These are phyloP conservation scores for Crithidia expoeki DNA, from an alignment of 208 protist species.

Conservation along the genomic window DNA sequence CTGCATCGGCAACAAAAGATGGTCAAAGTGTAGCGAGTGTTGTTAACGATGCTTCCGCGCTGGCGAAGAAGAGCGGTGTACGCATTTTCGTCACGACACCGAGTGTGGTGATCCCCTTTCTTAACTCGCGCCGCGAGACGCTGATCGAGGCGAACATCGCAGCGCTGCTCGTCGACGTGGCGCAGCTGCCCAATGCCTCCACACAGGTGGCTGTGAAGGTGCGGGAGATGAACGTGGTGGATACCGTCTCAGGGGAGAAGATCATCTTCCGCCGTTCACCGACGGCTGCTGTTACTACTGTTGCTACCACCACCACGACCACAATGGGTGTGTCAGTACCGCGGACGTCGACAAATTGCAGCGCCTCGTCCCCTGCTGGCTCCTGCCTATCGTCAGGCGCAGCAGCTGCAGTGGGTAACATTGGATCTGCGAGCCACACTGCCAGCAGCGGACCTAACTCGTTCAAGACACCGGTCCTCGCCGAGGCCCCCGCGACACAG, in stretches of 20 bases:
- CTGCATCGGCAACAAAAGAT: background rate
- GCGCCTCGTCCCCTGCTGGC: background rate
- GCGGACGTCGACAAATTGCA: conserved; percentile 1
- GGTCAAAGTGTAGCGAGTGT: background rate
- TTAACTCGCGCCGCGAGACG: conserved; percentile 56
- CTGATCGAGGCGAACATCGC: conserved; percentile 73
- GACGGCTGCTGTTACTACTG: background rate
- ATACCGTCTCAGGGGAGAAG: conserved; percentile 57
- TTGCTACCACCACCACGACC: too few relatives aligned
- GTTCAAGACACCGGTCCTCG: background rate
- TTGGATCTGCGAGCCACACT: too few relatives aligned
- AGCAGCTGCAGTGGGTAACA: background rate
- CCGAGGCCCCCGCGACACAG: conserved; percentile 11
- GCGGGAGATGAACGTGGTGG: conserved; percentile 61
- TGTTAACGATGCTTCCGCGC: background rate
- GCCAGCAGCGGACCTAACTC: background rate
- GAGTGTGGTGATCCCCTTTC: conserved; percentile 72
- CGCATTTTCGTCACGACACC: conserved; percentile 70
- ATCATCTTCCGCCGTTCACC: conserved; percentile 53
- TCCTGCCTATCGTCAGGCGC: conserved; percentile 7
- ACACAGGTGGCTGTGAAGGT: conserved; percentile 65
- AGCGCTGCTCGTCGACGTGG: conserved; percentile 67
- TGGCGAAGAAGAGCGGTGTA: conserved; percentile 32
- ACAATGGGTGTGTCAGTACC: too few relatives aligned
- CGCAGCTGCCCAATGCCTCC: conserved; percentile 36